phyloP scores from a whole-genome alignment of 2,329 filamentous ascomycete genomes.

The Penicillium sp. region DNA sequence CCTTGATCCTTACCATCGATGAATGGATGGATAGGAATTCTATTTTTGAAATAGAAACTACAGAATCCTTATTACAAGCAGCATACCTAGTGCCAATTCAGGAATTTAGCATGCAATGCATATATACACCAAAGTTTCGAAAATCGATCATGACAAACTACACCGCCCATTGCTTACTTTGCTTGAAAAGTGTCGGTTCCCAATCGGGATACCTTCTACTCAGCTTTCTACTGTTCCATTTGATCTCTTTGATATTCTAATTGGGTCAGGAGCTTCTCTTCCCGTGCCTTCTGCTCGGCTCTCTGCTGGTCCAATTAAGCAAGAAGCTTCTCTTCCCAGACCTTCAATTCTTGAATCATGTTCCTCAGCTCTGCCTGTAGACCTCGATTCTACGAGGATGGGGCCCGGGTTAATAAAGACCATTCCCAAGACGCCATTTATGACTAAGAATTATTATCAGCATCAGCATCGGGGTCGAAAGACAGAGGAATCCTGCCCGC shows the following conservation, averaged over 20 bases:
- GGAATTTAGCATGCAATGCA: no score
- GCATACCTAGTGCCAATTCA: no score
- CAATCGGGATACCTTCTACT: no score
- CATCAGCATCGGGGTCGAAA: not conserved
- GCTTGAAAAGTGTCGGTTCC: no score
- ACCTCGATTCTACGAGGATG: not conserved
- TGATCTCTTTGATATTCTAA: not conserved
- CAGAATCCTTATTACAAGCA: no score
- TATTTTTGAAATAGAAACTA: no score
- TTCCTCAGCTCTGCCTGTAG: conserved; percentile 1
- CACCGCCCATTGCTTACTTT: no score
- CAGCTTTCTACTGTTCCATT: not conserved
- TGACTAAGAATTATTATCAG: not conserved
- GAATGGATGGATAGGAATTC: no score
- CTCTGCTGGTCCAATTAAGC: not conserved
- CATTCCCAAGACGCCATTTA: not conserved
- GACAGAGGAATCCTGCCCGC: no score
- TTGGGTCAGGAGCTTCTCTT: not conserved
- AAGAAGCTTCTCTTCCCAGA: not conserved
- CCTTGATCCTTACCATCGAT: no score
- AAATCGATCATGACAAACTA: no score
- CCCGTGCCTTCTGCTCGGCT: not conserved
- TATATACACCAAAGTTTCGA: no score
- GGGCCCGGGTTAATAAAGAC: not conserved
- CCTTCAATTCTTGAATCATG: conserved; percentile 1